Evolutionary conservation across 1,284 basidiomycete genomes (phyloP), one percentile per base, ranked within the genome.

Genomic region (Malassezia cuniculi): DNA sequence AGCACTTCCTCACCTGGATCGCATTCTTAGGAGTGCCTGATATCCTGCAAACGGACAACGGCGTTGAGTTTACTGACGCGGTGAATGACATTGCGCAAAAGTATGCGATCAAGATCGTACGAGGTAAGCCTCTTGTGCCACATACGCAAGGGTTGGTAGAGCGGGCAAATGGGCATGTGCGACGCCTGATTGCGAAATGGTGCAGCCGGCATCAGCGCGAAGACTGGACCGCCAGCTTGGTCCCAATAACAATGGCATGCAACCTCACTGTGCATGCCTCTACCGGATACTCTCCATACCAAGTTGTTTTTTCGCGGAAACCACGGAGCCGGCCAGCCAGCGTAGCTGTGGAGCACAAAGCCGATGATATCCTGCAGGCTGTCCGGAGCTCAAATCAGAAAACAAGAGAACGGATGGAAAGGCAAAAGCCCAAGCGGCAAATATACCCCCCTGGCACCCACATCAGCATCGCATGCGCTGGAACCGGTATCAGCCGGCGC

Each of bases 11-110:
- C 18, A 17, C 29, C 9, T 37, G 36, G 36, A 30, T 37, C 10
- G 36, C 36, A 10, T 10, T 31, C 8, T 12, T 37, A 21, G 36
- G 36, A 19, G 27, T 28, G 17, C 36, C 36, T 11, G 12, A 17
- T 12, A 37, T 37, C 27, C 22, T 37, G 20, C 36, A 37, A 24
- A 37, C 36, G 7, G 36, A 37, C 20, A 37, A 37, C 18, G 36
- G 36, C 5, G 8, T 6, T 16, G 36, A 37, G 16, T 37, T 37
- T 31, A 28, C 25, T 2, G 31, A 37, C 14, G n/a, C 12, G 20
- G 10, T 19, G n/a, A n/a, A n/a, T n/a, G n/a, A n/a, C n/a, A n/a
- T n/a, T n/a, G n/a, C n/a, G n/a, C n/a, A n/a, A n/a, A n/a, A n/a
- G n/a, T n/a, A n/a, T n/a, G n/a, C n/a, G n/a, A n/a, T n/a, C n/a